phyloP scores from a whole-genome alignment of 2,329 filamentous ascomycete genomes.

The Aspergillus hortae region DNA sequence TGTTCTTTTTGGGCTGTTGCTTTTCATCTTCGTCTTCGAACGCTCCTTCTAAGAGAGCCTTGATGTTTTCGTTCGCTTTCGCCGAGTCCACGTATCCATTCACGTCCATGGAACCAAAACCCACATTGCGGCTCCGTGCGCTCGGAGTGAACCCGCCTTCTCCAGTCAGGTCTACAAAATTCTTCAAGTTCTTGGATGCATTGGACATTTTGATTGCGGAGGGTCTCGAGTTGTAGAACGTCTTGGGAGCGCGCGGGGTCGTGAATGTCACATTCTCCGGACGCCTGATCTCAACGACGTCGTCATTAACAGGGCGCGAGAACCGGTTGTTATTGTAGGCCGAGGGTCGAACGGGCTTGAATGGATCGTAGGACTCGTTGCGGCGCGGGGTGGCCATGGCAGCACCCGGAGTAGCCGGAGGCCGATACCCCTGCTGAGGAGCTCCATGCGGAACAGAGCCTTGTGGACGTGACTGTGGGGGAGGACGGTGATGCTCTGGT shows the following conservation, averaged over 20 bases:
- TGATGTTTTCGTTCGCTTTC: slow-evolving; percentile 52
- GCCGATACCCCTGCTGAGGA: slow-evolving; percentile 16
- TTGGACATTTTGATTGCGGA: slow-evolving; percentile 38
- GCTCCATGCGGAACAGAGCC: neutral
- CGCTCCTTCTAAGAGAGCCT: slow-evolving; percentile 49
- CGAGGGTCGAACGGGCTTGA: slow-evolving; percentile 37
- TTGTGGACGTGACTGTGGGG: slow-evolving; percentile 20
- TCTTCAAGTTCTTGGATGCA: slow-evolving; percentile 41
- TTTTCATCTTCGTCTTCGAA: slow-evolving; percentile 50
- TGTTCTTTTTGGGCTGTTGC: slow-evolving; percentile 30
- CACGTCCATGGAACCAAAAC: slow-evolving; percentile 54
- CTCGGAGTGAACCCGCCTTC: slow-evolving; percentile 49
- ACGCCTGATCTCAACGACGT: slow-evolving; percentile 44
- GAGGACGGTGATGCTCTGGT: slow-evolving; percentile 49
- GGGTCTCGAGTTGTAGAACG: slow-evolving; percentile 52
- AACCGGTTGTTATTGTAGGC: slow-evolving; percentile 31
- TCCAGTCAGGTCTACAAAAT: slow-evolving; percentile 49
- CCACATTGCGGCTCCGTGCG: slow-evolving; percentile 41
- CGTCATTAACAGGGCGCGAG: slow-evolving; percentile 20
- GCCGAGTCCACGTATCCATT: slow-evolving; percentile 48
- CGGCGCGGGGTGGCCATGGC: slow-evolving; percentile 21
- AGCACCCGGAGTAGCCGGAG: slow-evolving; percentile 15
- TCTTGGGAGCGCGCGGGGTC: slow-evolving; percentile 50
- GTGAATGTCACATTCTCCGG: slow-evolving; percentile 48
- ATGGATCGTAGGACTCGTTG: slow-evolving; percentile 36